Evolutionary conservation across 495 filamentous ascomycete genomes (phyloP), one percentile per base, ranked within the genome.

Genomic region (Chaetomidium leptoderma): DNA sequence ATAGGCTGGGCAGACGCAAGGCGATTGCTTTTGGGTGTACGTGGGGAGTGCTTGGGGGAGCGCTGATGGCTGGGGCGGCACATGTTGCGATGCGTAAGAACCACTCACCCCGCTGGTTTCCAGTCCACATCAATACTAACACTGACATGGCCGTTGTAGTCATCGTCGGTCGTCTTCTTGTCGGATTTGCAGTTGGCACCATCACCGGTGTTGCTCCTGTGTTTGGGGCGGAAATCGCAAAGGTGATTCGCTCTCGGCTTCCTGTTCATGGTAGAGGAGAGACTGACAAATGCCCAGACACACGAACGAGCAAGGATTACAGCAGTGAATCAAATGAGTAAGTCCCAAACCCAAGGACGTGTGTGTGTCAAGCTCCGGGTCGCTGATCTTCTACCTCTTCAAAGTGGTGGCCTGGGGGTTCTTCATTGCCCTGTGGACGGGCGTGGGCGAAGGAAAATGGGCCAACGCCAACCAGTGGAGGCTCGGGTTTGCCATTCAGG

Each of bases 401-500:
- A 29, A 17, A 76, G 80, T 80, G 80, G 71, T 77, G 11, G 78
- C 78, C 26, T 81, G 80, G 64, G 80, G 77, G 0, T 81, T 76
- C 40, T 80, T 72, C 63, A 53, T 72, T 9, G 70, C 78, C 2
- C 67, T 77, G 1, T 75, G 75, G 63, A 70, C 66, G 0, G 72
- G 72, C 27, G 66, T 70, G 14, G 78, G 81, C 46, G 70, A 72
- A 60, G 61, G 66, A 4, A 58, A 62, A 44, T 72, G 70, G 70
- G 51, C 66, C 16, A 70, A 72, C 43, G 30, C 63, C 32, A 68
- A 69, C 44, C 68, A 77, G 61, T 82, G 82, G 82, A 70, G 81
- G 33, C 76, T 84, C 35, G 81, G 81, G 0, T 74, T 85, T 21
- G 76, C 78, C 16, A 75, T 83, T 24, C 81, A 83, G 58, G 72